Evolutionary conservation across 768 basidiomycete species (phyloP).

Genomic region (Boletus vinaceobasis): DNA sequence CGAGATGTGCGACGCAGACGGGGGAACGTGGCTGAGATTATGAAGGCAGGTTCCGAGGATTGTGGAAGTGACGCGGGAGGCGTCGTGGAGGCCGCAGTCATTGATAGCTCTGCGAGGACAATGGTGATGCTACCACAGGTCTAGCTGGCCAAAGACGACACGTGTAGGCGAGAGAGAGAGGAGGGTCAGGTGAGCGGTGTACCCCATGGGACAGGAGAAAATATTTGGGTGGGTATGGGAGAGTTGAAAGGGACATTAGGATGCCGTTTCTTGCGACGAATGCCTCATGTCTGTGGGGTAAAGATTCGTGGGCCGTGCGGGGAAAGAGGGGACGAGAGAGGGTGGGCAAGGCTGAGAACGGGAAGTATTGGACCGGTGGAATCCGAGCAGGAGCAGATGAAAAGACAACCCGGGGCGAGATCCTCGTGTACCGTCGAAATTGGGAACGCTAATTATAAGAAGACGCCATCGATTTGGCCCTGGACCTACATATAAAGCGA

Average conservation of each 20-base stretch:
- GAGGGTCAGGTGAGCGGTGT: not conserved
- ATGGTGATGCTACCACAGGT: not conserved
- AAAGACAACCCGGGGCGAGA: not conserved
- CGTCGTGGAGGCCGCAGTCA: not conserved
- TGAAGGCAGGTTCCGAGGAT: conserved; percentile 1
- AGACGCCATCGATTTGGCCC: not conserved
- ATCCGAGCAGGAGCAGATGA: not conserved
- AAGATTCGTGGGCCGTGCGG: conserved; percentile 10
- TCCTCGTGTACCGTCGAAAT: conserved; percentile 1
- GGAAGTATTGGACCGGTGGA: not conserved
- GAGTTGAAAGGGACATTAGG: not conserved
- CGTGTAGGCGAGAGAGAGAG: not conserved
- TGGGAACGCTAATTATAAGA: not conserved
- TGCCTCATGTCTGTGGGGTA: conserved; percentile 26
- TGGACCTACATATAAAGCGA: conserved; percentile 20
- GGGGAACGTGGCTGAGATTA: not conserved
- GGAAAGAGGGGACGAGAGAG: conserved; percentile 18
- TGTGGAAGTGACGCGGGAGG: conserved; percentile 4
- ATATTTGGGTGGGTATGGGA: not conserved
- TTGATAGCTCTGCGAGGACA: not conserved
- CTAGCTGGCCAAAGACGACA: not conserved
- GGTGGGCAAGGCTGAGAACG: not conserved
- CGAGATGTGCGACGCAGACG: conserved; percentile 6
- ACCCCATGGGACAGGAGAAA: not conserved
- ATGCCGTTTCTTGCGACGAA: not conserved